Evolutionary conservation across 441 rosid genomes (phyloP), one percentile per base, ranked within the genome.

Genomic region (Mallotus japonicus): DNA sequence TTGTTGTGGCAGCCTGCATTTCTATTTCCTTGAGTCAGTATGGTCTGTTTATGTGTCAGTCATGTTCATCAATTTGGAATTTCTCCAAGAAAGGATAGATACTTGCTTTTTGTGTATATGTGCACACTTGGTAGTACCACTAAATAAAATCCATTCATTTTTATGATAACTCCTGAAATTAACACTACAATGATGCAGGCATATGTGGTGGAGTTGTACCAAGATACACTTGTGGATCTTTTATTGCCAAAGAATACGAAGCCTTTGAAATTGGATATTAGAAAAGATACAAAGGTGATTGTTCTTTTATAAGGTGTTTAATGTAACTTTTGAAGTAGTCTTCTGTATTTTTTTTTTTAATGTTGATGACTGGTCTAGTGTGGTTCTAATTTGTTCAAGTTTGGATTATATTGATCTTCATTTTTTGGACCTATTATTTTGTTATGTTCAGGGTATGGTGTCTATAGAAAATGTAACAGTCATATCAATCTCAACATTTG

Each of bases 141-240:
- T 20, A 8, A 40, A 40, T 69, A 6, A 53, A 40, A 44, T 60
- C 15, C n/a, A 28, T 56, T 49, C 32, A 59, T 11, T 49, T 54
- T 54, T 46, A 61, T n/a, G 13, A 47, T 67, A 70, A 32, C n/a
- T 24, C 8, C 63, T 71, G 71, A 70, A 22, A 13, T 54, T 65
- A 28, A 46, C 65, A n/a, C 74, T 76, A 62, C 69, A 56, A 68
- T 72, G 75, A 65, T 83, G 83, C 82, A 95, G 97, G 96, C 92
- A 59, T 95, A 90, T 72, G 92, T 95, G 92, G 96, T 95, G 79
- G 98, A 95, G 85, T 76, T 95, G 73, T 95, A 95, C 83, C 99
- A 95, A 83, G 99, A 95, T 77, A 91, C 89, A 12, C 91, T 95
- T 70, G 85, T 91, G 47, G 98, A 95, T 75, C 97, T 95, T 80